phyloP scores from a whole-genome alignment of 768 basidiomycete genomes.

The Lentinus tigrinus region DNA sequence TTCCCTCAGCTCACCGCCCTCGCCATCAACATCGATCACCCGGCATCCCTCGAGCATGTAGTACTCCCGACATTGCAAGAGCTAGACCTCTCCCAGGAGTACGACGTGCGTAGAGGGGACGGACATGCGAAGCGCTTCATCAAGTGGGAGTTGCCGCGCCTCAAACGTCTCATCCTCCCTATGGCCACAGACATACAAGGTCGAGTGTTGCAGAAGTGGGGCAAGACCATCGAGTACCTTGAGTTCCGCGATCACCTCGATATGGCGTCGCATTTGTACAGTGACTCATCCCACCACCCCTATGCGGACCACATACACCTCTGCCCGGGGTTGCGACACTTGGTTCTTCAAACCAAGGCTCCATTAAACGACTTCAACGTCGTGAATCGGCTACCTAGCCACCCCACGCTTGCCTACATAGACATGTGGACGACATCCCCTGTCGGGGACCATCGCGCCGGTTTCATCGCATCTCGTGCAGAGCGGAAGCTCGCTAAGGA shows the following conservation, averaged over 20 bases:
- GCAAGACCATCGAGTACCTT: neutral
- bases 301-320: neutral
- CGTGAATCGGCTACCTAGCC: neutral
- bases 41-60: neutral
- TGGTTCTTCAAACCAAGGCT: constrained; percentile 1
- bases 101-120: neutral
- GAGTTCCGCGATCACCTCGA: constrained; percentile 8
- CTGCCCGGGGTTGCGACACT: neutral
- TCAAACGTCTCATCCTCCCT: neutral
- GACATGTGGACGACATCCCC: constrained; percentile 1
- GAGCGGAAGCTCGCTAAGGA: neutral
- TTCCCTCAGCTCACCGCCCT: neutral
- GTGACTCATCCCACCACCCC: neutral
- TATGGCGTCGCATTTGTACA: neutral
- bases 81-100: constrained; percentile 2
- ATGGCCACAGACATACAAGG: neutral
- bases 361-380: neutral
- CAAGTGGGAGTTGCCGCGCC: neutral
- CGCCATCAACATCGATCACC: constrained; percentile 1
- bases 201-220: neutral
- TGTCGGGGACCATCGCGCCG: neutral
- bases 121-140: neutral
- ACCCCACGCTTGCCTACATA: constrained; percentile 1
- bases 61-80: neutral
- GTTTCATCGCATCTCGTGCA: neutral